Conservation (phyloP, 73 alveolate species). For the Tetrahymena elliotti region DNA sequence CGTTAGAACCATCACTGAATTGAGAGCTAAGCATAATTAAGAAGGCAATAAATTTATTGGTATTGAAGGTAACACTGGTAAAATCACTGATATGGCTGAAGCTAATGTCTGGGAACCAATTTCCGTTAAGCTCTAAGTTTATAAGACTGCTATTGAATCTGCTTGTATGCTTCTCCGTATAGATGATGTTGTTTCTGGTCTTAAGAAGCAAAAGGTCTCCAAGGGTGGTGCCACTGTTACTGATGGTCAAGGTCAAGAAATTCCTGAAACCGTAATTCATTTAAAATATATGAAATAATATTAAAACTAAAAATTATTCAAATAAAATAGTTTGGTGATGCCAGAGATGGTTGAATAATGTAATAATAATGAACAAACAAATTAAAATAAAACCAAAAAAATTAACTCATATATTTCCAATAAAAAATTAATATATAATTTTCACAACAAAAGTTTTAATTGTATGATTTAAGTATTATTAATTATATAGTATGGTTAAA, state of each 20-base stretch:
- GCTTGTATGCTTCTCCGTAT: constrained; percentile 93
- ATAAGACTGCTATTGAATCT: constrained; percentile 86
- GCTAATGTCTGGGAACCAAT: constrained; percentile 95
- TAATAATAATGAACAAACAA: background rate
- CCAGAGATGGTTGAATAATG: constrained; percentile 41
- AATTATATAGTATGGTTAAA: background rate
- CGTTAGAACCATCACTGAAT: constrained; percentile 95
- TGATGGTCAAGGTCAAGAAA: constrained; percentile 25
- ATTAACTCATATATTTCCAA: background rate
- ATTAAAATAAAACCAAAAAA: background rate
- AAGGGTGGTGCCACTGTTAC: constrained; percentile 20
- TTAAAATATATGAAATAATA: background rate
- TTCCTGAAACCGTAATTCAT: background rate
- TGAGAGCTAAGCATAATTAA: constrained; percentile 94
- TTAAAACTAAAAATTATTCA: background rate
- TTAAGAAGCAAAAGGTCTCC: constrained; percentile 68
- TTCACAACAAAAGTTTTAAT: background rate
- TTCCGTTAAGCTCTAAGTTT: constrained; percentile 90
- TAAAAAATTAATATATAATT: background rate
- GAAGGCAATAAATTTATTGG: constrained; percentile 75
- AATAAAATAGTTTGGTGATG: constrained; percentile 17
- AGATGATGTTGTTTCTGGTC: constrained; percentile 93
- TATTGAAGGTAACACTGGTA: constrained; percentile 97
- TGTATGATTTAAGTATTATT: background rate
- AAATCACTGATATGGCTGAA: constrained; percentile 87